phyloP scores from a whole-genome alignment of 2,329 filamentous ascomycete genomes.

The Claviceps humidiphila region DNA sequence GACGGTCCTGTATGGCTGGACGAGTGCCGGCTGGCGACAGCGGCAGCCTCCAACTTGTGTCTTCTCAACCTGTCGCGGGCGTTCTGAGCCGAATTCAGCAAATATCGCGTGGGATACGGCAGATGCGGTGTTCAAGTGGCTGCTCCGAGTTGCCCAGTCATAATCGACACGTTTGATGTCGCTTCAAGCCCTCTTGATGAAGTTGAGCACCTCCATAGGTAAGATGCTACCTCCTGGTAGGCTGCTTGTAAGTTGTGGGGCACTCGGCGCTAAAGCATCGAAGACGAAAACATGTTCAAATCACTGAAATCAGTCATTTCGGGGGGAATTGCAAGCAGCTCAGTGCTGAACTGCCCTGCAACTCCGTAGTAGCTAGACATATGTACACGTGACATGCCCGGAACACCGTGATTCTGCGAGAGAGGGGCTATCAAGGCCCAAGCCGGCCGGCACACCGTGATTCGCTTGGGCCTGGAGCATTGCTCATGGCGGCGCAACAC shows the following conservation, averaged over 20 bases:
- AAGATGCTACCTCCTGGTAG: neutral
- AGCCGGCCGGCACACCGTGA: neutral
- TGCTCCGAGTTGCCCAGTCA: neutral
- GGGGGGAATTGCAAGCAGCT: neutral
- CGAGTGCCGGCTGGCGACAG: neutral
- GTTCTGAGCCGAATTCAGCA: too few relatives aligned
- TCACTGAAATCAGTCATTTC: neutral
- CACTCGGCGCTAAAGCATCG: neutral
- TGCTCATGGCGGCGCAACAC: constrained; percentile 1
- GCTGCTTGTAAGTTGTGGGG: neutral
- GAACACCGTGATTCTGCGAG: neutral
- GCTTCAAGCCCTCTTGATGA: too few relatives aligned
- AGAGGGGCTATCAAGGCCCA: neutral
- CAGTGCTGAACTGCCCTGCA: neutral
- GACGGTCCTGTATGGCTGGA: too few relatives aligned
- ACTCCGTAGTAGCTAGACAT: too few relatives aligned
- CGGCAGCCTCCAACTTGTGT: neutral
- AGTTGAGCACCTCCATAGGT: too few relatives aligned
- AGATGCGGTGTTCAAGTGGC: neutral
- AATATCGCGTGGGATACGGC: too few relatives aligned
- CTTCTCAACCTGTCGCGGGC: too few relatives aligned
- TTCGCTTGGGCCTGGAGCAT: neutral
- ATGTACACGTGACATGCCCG: neutral
- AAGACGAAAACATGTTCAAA: neutral
- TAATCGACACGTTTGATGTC: too few relatives aligned